phyloP scores from a whole-genome alignment of 192 early-diverging fungal species.

The Coemansia sp. region DNA sequence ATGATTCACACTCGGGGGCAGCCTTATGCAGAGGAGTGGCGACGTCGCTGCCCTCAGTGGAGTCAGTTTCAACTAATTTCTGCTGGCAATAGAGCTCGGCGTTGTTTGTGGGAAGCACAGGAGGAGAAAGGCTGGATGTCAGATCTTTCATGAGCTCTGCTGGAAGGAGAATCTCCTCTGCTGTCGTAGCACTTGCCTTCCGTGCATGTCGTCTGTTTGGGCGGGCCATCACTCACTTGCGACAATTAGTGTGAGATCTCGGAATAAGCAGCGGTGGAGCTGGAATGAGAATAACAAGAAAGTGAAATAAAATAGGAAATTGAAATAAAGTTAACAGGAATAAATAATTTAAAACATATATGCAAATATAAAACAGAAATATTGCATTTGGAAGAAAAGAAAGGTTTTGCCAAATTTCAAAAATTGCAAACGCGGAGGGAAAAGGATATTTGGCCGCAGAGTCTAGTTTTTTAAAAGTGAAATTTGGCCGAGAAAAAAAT shows the following conservation, averaged over 20 bases:
- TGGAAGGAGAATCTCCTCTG: conserved; percentile 52
- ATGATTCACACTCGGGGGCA: not conserved
- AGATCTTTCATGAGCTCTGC: conserved; percentile 48
- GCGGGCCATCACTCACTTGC: conserved; percentile 25
- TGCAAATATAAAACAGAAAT: not conserved
- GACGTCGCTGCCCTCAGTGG: not conserved
- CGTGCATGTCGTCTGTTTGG: conserved; percentile 44
- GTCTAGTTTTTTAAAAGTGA: too few species aligned
- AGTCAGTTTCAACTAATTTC: not conserved
- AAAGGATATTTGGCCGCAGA: too few species aligned
- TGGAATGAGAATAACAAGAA: not conserved
- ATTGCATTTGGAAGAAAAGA: not conserved
- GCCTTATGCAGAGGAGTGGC: not conserved
- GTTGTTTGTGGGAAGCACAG: not conserved
- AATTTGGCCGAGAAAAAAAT: too few species aligned
- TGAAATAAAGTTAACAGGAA: conserved; percentile 1
- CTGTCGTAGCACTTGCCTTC: conserved; percentile 51
- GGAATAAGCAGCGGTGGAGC: not conserved
- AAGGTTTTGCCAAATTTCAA: too few species aligned
- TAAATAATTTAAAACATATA: not conserved
- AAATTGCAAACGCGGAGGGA: not conserved
- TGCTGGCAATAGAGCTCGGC: not conserved
- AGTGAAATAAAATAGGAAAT: conserved; percentile 1
- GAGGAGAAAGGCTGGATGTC: conserved; percentile 34
- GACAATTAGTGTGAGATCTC: not conserved